A percentile compares a stretch with the other conserved stretches of the same genome.
Evolutionary conservation across 768 basidiomycete genomes (phyloP).

Genomic region (Solioccasus polychromus): DNA sequence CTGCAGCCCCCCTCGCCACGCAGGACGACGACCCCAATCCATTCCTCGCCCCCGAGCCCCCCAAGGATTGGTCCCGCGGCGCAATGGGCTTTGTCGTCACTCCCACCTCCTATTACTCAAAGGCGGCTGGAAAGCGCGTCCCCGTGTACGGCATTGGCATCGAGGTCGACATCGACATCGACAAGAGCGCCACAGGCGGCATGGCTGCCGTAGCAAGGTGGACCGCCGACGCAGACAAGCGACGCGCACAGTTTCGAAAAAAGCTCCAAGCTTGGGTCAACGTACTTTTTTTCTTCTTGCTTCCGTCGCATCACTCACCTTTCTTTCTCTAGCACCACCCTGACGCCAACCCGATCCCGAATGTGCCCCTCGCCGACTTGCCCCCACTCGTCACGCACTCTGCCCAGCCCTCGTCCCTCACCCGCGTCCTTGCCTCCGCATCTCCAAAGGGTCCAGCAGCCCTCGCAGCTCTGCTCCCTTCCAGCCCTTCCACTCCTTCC

Average conservation of each 20-base stretch:
- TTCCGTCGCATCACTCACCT: slow-evolving; percentile 7
- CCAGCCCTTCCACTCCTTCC: slow-evolving; percentile 36
- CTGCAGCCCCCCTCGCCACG: slow-evolving; percentile 36
- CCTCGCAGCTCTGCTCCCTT: slow-evolving; percentile 32
- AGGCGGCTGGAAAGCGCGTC: slow-evolving; percentile 59
- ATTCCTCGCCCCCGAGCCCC: slow-evolving; percentile 47
- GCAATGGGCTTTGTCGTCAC: slow-evolving; percentile 77
- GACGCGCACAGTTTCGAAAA: slow-evolving; percentile 52
- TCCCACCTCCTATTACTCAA: slow-evolving; percentile 71
- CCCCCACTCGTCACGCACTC: slow-evolving; percentile 49
- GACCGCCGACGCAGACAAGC: slow-evolving; percentile 66
- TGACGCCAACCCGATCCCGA: slow-evolving; percentile 42
- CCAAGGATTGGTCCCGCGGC: slow-evolving; percentile 75
- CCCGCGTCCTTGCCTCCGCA: slow-evolving; percentile 65
- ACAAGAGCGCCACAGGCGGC: slow-evolving; percentile 75
- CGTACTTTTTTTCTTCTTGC: slow-evolving; percentile 34
- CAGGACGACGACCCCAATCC: slow-evolving; percentile 64
- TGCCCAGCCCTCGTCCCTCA: slow-evolving; percentile 63
- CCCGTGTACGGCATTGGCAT: slow-evolving; percentile 85
- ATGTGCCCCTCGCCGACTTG: slow-evolving; percentile 62
- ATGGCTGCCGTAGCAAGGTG: slow-evolving; percentile 89
- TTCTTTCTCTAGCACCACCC: slow-evolving; percentile 47
- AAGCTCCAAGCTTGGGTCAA: slow-evolving; percentile 67
- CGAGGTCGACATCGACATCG: slow-evolving; percentile 82
- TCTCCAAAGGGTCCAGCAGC: slow-evolving; percentile 57